Evolutionary conservation across 2,329 filamentous ascomycete species (phyloP).

Genomic region (Neonectria neomacrospora): DNA sequence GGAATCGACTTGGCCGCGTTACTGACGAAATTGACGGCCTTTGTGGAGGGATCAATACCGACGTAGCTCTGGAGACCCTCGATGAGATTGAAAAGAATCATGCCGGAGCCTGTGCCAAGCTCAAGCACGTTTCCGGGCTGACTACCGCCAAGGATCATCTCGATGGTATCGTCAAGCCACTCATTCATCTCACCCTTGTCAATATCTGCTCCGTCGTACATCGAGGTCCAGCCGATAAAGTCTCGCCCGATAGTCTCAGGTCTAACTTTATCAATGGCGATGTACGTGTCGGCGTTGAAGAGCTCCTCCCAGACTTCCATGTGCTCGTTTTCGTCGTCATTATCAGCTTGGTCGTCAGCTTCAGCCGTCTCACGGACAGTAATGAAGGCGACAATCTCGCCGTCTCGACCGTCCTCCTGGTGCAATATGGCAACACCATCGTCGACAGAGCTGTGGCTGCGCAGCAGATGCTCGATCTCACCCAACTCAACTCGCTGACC

Average conservation of each 20-base stretch:
- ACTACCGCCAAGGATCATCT: conserved; percentile 28
- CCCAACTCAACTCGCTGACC: conserved; percentile 40
- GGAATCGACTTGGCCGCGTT: conserved; percentile 28
- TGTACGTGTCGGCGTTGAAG: conserved; percentile 32
- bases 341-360: background rate
- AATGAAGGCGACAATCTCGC: background rate
- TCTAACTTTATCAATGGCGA: conserved; percentile 24
- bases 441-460: conserved; percentile 1
- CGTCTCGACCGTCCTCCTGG: background rate
- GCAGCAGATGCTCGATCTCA: conserved; percentile 31
- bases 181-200: conserved; percentile 46
- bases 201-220: conserved; percentile 45
- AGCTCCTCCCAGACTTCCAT: conserved; percentile 3
- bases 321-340: conserved; percentile 4
- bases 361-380: background rate
- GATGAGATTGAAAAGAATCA: conserved; percentile 45
- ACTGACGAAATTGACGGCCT: conserved; percentile 38
- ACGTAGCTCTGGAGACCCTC: conserved; percentile 39
- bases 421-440: background rate
- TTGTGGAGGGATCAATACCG: conserved; percentile 43
- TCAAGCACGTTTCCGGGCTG: conserved; percentile 39
- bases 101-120: conserved; percentile 46
- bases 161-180: conserved; percentile 48
- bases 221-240: conserved; percentile 48
- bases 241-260: conserved; percentile 38